Conservation (phyloP, 352 stramenopile genomes). For the Phytophthora hybrid region DNA sequence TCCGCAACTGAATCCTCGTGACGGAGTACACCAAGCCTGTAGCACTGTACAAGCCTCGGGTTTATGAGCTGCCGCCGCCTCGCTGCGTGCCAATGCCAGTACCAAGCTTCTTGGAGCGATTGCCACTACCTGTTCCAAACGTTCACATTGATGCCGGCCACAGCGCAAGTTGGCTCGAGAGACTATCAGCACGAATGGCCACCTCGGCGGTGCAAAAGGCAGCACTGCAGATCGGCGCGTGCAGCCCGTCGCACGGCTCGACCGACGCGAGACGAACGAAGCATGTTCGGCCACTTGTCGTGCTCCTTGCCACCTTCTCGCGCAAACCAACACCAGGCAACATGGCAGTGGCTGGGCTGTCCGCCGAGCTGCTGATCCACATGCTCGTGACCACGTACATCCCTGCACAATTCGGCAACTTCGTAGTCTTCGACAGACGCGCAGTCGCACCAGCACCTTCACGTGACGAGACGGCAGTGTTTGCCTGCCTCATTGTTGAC, state of each 20-base stretch:
- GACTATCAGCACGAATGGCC: constrained; percentile 59
- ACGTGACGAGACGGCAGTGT: constrained; percentile 56
- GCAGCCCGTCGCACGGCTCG: constrained; percentile 61
- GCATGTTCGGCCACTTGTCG: constrained; percentile 75
- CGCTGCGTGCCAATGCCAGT: constrained; percentile 91
- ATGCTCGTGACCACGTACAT: constrained; percentile 94
- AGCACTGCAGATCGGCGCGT: constrained; percentile 71
- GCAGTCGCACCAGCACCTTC: constrained; percentile 56
- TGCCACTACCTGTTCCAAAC: constrained; percentile 77
- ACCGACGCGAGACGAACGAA: constrained; percentile 81
- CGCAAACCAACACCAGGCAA: constrained; percentile 85
- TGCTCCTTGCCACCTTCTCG: constrained; percentile 93
- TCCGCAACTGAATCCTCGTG: constrained; percentile 70
- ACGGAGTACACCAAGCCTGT: constrained; percentile 73
- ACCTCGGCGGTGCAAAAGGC: constrained; percentile 66
- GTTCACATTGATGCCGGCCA: constrained; percentile 67
- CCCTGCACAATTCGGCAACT: constrained; percentile 93
- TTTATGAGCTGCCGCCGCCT: constrained; percentile 83
- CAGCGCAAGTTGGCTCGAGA: constrained; percentile 76
- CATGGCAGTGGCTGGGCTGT: constrained; percentile 85
- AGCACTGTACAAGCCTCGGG: constrained; percentile 80
- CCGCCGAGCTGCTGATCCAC: constrained; percentile 88
- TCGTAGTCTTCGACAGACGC: constrained; percentile 87
- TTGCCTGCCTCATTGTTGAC: constrained; percentile 58
- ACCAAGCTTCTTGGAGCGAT: constrained; percentile 77